Conservation (phyloP, 1,284 basidiomycete genomes). For the Testicularia cyperi region DNA sequence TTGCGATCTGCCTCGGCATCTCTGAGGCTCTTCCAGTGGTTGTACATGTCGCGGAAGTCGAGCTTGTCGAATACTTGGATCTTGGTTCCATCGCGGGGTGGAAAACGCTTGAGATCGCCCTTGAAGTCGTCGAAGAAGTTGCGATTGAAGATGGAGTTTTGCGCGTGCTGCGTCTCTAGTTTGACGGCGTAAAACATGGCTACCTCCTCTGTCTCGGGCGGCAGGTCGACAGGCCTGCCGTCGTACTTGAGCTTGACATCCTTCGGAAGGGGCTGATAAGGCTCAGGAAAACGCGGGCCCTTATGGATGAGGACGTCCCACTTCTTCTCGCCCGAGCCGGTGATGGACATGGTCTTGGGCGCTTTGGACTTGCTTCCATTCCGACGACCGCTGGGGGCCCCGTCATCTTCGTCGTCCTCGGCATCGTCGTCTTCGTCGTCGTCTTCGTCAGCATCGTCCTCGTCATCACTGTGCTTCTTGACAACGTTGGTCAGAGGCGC, state of each 20-base stretch:
- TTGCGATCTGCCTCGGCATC: slow-evolving; percentile 89
- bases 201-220: slow-evolving; percentile 88
- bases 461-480: slow-evolving; percentile 32
- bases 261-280: slow-evolving; percentile 82
- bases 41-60: slow-evolving; percentile 93
- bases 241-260: slow-evolving; percentile 94
- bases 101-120: slow-evolving; percentile 74
- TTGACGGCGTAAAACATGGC: slow-evolving; percentile 94
- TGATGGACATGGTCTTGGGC: slow-evolving; percentile 37
- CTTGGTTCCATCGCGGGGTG: slow-evolving; percentile 74
- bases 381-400: slow-evolving; percentile 61
- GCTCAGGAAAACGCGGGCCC: slow-evolving; percentile 93
- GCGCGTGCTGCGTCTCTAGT: slow-evolving; percentile 87
- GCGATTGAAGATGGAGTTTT: slow-evolving; percentile 83
- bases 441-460: slow-evolving; percentile 32
- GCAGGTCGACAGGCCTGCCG: slow-evolving; percentile 76
- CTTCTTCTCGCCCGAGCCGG: slow-evolving; percentile 63
- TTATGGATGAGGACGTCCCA: slow-evolving; percentile 92
- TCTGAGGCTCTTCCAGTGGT: slow-evolving; percentile 68
- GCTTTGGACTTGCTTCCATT: slow-evolving; percentile 22
- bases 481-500: slow-evolving; percentile 30
- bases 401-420: slow-evolving; percentile 62
- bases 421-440: slow-evolving; percentile 41
- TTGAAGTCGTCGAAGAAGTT: slow-evolving; percentile 96
- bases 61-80: slow-evolving; percentile 79